A percentile compares a stretch with the other conserved stretches of the same genome.
phyloP scores from a whole-genome alignment of 2,329 filamentous ascomycete species.

The Sarocladium brachiariae region DNA sequence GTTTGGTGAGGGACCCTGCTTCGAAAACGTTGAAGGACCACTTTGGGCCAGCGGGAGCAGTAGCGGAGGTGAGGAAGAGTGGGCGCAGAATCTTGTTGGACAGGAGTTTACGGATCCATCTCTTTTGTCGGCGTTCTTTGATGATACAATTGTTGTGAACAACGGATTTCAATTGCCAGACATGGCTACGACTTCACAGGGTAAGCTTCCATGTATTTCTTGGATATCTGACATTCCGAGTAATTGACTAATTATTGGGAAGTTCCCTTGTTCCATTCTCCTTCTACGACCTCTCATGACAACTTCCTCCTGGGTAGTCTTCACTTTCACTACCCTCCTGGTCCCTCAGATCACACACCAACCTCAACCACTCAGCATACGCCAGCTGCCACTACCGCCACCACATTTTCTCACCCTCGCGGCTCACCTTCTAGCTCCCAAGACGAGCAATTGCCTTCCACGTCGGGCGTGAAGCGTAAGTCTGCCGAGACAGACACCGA shows the following conservation, averaged over 20 bases:
- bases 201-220: too few species aligned
- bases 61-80: neutral
- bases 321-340: constrained; percentile 3
- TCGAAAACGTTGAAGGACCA: neutral
- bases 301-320: neutral
- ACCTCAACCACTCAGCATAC: neutral
- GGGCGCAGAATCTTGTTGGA: neutral
- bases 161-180: neutral
- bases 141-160: neutral
- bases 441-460: neutral
- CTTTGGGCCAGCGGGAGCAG: neutral
- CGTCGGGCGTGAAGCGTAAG: constrained; percentile 13
- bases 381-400: neutral
- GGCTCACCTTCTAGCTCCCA: neutral
- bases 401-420: neutral
- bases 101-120: neutral
- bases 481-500: constrained; percentile 13
- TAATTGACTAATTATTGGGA: neutral
- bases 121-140: constrained; percentile 1
- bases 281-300: neutral
- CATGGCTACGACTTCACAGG: constrained; percentile 1
- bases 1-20: neutral
- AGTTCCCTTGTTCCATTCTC: neutral
- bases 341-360: neutral
- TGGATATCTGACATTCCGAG: too few species aligned